phyloP scores from a whole-genome alignment of 75 land plant genomes.

The Pseudotsuga menziesii region DNA sequence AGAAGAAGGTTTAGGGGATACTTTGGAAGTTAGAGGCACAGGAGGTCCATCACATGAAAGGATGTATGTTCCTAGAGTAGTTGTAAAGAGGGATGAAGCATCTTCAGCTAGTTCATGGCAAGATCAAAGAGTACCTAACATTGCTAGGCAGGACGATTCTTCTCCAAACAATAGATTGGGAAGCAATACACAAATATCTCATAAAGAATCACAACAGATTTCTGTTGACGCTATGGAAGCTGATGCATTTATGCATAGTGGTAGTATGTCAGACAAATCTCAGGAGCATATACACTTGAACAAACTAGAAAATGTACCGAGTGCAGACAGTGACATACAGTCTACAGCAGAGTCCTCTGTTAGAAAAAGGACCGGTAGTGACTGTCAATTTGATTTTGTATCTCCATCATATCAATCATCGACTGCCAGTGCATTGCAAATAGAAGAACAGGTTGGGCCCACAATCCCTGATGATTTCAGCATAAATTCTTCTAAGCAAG shows the following conservation, averaged over 20 bases:
- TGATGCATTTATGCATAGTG: background rate
- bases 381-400: background rate
- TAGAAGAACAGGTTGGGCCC: constrained; percentile 1
- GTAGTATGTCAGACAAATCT: background rate
- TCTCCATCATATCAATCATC: constrained; percentile 2
- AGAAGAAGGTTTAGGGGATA: constrained; percentile 66
- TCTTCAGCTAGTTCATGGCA: constrained; percentile 40
- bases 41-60: constrained; percentile 33
- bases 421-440: background rate
- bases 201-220: background rate
- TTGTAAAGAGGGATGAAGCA: constrained; percentile 28
- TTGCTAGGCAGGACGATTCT: constrained; percentile 5
- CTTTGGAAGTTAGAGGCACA: constrained; percentile 35
- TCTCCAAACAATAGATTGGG: background rate
- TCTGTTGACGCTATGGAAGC: background rate
- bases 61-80: constrained; percentile 59
- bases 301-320: background rate
- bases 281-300: background rate
- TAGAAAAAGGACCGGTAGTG: constrained; percentile 9
- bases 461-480: background rate
- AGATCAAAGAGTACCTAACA: constrained; percentile 79
- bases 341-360: constrained; percentile 22
- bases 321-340: constrained; percentile 9
- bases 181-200: background rate
- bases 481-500: background rate